A percentile compares a stretch with the other conserved stretches of the same genome.
phyloP scores from a whole-genome alignment of 2,329 filamentous ascomycete genomes.

The Sordariomycetes sp. region DNA sequence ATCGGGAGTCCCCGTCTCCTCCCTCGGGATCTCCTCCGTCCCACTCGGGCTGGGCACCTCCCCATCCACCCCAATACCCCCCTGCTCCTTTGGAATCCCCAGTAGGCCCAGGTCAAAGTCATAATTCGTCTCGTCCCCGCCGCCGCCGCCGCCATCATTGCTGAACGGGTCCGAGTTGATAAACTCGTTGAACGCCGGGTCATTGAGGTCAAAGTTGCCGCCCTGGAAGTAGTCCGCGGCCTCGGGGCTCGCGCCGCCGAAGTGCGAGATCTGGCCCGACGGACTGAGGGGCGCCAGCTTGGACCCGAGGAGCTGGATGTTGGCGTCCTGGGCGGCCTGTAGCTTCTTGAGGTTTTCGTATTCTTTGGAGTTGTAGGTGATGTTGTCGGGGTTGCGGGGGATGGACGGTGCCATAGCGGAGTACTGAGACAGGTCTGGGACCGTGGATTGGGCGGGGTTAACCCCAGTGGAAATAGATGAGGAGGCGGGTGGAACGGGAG shows the following conservation, averaged over 20 bases:
- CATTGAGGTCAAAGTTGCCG: slow-evolving; percentile 28
- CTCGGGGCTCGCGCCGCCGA: slow-evolving; percentile 31
- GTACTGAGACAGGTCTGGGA: slow-evolving; percentile 30
- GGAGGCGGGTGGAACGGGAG: slow-evolving; percentile 9
- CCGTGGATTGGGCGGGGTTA: slow-evolving; percentile 11
- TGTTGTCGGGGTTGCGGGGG: slow-evolving; percentile 46
- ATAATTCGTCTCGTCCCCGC: slow-evolving; percentile 13
- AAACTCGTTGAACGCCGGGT: slow-evolving; percentile 25
- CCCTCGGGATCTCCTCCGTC: slow-evolving; percentile 38
- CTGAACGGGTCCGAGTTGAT: slow-evolving; percentile 26
- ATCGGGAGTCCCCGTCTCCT: slow-evolving; percentile 21
- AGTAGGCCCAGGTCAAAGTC: slow-evolving; percentile 36
- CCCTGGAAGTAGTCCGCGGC: slow-evolving; percentile 15
- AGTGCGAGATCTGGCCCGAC: slow-evolving; percentile 64
- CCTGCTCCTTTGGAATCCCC: background rate
- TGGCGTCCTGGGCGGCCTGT: slow-evolving; percentile 67
- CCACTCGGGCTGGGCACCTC: slow-evolving; percentile 17
- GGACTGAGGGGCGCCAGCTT: slow-evolving; percentile 73
- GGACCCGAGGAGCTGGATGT: slow-evolving; percentile 64
- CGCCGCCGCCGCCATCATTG: background rate
- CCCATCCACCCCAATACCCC: background rate
- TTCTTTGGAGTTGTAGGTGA: slow-evolving; percentile 61
- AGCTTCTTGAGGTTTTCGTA: slow-evolving; percentile 70
- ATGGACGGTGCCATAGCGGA: slow-evolving; percentile 34
- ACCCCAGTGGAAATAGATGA: slow-evolving; percentile 10